Conservation (phyloP, 768 basidiomycete species). For the Boletus huronensis region DNA sequence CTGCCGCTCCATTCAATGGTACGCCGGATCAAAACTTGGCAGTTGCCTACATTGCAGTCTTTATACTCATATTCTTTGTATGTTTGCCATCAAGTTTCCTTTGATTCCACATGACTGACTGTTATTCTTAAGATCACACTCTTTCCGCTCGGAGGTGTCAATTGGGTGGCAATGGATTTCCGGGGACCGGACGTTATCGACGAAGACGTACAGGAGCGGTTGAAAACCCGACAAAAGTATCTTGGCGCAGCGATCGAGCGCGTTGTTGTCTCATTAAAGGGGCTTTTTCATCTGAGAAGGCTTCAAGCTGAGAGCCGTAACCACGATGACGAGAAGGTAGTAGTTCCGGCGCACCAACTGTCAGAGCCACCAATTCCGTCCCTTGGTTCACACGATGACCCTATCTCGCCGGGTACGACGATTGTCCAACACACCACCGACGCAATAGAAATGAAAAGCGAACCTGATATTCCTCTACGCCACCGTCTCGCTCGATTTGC, state of each 20-base stretch:
- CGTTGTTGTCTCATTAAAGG: slow-evolving; percentile 2
- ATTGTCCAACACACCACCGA: slow-evolving; percentile 1
- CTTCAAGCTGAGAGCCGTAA: not conserved
- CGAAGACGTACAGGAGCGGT: slow-evolving; percentile 49
- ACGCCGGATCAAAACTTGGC: slow-evolving; percentile 54
- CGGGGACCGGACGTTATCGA: slow-evolving; percentile 58
- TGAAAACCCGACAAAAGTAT: slow-evolving; percentile 36
- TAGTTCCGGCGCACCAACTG: not conserved
- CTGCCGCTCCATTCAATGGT: slow-evolving; percentile 59
- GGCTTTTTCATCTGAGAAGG: not conserved
- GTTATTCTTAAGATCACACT: slow-evolving; percentile 46
- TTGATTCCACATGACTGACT: not conserved
- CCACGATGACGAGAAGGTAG: slow-evolving; percentile 10
- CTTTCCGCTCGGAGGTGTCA: slow-evolving; percentile 59
- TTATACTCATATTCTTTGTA: slow-evolving; percentile 59
- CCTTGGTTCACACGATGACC: not conserved
- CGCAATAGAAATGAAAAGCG: not conserved
- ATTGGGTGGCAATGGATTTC: slow-evolving; percentile 58
- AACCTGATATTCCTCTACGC: not conserved
- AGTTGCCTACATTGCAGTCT: slow-evolving; percentile 62
- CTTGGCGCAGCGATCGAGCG: slow-evolving; percentile 12
- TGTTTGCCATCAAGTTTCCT: slow-evolving; percentile 11
- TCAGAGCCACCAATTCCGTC: not conserved
- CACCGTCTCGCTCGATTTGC: slow-evolving; percentile 8
- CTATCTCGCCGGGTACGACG: not conserved